phyloP scores from a whole-genome alignment of 164 flowering plant species.

The Vitis riparia region DNA sequence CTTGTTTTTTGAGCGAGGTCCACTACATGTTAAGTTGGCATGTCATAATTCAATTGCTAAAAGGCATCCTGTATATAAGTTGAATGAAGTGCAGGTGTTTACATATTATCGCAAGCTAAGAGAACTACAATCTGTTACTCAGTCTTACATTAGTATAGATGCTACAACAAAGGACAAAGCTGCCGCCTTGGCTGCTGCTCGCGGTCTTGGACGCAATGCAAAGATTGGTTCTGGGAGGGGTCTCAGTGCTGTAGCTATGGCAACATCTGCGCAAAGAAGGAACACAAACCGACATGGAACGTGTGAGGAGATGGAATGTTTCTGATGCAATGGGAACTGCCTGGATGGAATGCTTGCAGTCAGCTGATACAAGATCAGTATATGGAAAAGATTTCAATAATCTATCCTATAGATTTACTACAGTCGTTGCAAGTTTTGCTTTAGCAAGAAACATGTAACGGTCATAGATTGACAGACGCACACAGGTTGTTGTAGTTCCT shows the following conservation, averaged over 20 bases:
- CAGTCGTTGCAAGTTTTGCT: constrained; percentile 97
- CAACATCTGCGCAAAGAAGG: constrained; percentile 94
- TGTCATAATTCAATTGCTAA: too few relatives aligned
- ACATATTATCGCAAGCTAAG: too few relatives aligned
- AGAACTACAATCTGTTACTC: too few relatives aligned
- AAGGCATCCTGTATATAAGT: too few relatives aligned
- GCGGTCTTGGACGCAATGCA: constrained; percentile 96
- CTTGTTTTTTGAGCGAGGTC: too few relatives aligned
- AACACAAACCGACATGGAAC: constrained; percentile 69
- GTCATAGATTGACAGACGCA: constrained; percentile 84
- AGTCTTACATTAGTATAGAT: too few relatives aligned
- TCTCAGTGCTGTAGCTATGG: constrained; percentile 99
- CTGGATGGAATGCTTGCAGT: constrained; percentile 95
- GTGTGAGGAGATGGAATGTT: constrained; percentile 88
- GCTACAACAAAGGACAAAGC: constrained; percentile 72
- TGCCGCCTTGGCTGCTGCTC: constrained; percentile 97
- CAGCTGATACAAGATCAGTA: constrained; percentile 82
- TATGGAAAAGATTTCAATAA: constrained; percentile 94
- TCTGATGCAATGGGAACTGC: constrained; percentile 98
- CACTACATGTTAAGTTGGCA: too few relatives aligned
- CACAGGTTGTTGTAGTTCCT: constrained; percentile 67
- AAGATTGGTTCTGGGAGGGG: constrained; percentile 99
- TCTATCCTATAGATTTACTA: constrained; percentile 78
- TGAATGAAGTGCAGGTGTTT: too few relatives aligned
- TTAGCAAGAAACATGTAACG: constrained; percentile 95